Percentiles rank a stretch among this genome's conserved stretches.
These are phyloP conservation scores for Exidia glandulosa DNA, from an alignment of 768 basidiomycete genomes.

Conservation along the genomic window DNA sequence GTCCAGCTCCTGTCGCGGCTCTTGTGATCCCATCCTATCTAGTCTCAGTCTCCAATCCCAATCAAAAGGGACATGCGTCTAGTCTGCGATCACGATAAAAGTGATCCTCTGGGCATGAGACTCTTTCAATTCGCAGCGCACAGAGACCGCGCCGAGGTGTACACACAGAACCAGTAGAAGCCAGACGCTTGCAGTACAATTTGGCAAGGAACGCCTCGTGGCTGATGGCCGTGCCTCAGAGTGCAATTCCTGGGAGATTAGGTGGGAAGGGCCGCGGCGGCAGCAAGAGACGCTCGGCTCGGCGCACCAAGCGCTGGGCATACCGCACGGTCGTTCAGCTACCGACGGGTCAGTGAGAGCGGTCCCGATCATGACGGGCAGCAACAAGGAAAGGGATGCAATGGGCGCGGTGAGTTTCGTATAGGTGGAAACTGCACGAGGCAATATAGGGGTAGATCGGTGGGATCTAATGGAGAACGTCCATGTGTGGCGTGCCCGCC, in stretches of 20 bases:
- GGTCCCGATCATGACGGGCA: neutral
- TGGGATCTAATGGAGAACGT: neutral
- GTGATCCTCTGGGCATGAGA: too few species aligned
- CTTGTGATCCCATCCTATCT: too few species aligned
- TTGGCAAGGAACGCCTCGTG: neutral
- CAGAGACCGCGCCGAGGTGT: neutral
- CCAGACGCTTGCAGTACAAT: neutral
- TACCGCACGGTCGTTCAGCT: neutral
- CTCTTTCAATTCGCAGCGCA: too few species aligned
- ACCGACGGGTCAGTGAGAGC: neutral
- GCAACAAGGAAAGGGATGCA: neutral
- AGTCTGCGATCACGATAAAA: too few species aligned
- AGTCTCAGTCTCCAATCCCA: too few species aligned
- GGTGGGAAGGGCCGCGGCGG: neutral
- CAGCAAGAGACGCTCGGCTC: neutral
- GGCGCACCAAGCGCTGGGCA: neutral
- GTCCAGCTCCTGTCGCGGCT: too few species aligned
- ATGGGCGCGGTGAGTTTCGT: neutral
- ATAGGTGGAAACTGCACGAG: neutral
- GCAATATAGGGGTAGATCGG: neutral
- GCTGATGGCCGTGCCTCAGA: neutral
- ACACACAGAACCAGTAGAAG: neutral
- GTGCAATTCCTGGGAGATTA: too few species aligned
- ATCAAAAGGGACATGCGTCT: too few species aligned
- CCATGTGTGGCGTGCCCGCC: neutral